These are phyloP conservation scores for Gillenia trifoliata DNA, from an alignment of 306 rosid genomes.

Conservation along the genomic window DNA sequence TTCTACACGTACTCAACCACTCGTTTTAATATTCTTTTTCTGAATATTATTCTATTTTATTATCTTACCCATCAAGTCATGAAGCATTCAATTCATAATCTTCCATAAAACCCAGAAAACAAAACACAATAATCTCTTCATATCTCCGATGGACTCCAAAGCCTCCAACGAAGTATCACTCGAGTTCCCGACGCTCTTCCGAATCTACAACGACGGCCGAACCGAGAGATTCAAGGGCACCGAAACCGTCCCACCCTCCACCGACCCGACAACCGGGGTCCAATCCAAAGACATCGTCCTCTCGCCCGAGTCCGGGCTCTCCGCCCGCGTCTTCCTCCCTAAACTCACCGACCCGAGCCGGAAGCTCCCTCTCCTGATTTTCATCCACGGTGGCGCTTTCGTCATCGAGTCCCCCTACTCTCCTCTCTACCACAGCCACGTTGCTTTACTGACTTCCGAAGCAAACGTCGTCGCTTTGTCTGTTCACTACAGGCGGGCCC, in stretches of 20 bases:
- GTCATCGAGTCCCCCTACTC: conserved; percentile 22
- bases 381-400: conserved; percentile 44
- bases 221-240: conserved; percentile 2
- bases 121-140: too few species aligned
- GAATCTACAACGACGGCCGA: conserved; percentile 37
- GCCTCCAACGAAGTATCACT: neutral
- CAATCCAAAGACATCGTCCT: conserved; percentile 33
- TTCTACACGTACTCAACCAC: too few species aligned
- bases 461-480: conserved; percentile 26
- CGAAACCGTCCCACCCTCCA: conserved; percentile 27
- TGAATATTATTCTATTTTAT: too few species aligned
- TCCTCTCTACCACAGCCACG: conserved; percentile 17
- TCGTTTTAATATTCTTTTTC: too few species aligned
- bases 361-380: conserved; percentile 29
- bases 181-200: conserved; percentile 15
- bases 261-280: conserved; percentile 32
- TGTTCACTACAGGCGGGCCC: conserved; percentile 26
- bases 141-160: conserved; percentile 9
- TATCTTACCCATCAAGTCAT: neutral
- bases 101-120: neutral
- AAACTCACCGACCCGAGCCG: conserved; percentile 2
- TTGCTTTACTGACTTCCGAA: conserved; percentile 4
- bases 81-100: neutral
- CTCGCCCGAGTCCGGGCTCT: conserved; percentile 21
- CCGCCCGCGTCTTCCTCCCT: conserved; percentile 34